phyloP scores from a whole-genome alignment of 306 rosid genomes.

The Geum urbanum region DNA sequence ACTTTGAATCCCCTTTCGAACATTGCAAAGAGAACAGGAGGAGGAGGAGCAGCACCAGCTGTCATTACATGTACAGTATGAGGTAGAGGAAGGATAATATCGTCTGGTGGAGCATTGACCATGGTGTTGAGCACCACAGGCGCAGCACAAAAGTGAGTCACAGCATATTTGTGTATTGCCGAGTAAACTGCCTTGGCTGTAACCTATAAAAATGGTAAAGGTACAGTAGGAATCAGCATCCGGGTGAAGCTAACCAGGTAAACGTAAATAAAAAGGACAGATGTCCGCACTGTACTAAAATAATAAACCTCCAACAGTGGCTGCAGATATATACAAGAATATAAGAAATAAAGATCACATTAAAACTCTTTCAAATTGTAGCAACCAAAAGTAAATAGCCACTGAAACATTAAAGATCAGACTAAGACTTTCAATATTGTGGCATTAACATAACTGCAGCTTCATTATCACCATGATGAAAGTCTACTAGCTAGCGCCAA shows the following conservation, averaged over 20 bases:
- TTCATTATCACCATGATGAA: not conserved
- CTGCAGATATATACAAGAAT: not conserved
- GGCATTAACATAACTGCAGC: not conserved
- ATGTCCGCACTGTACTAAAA: not conserved
- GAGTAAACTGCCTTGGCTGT: slow-evolving; percentile 67
- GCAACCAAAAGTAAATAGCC: not conserved
- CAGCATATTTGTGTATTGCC: slow-evolving; percentile 67
- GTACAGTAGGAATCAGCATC: slow-evolving; percentile 1
- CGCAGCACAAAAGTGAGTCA: slow-evolving; percentile 92
- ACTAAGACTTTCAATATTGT: not conserved
- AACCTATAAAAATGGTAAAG: slow-evolving; percentile 44
- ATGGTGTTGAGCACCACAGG: slow-evolving; percentile 87
- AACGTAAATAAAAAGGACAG: not conserved
- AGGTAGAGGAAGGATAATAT: slow-evolving; percentile 82
- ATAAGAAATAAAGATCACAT: not conserved
- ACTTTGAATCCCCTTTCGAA: slow-evolving; percentile 68
- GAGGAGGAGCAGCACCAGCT: slow-evolving; percentile 97
- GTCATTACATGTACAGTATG: slow-evolving; percentile 71
- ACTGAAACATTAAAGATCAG: not conserved
- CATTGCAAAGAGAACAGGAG: slow-evolving; percentile 69
- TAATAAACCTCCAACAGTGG: not conserved
- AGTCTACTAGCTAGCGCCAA: not conserved
- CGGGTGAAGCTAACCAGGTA: not conserved
- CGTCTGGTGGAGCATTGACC: slow-evolving; percentile 62
- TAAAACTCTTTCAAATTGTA: too few species aligned